Evolutionary conservation across 2,329 filamentous ascomycete species (phyloP).

Genomic region (Beauveria rudraprayagi): DNA sequence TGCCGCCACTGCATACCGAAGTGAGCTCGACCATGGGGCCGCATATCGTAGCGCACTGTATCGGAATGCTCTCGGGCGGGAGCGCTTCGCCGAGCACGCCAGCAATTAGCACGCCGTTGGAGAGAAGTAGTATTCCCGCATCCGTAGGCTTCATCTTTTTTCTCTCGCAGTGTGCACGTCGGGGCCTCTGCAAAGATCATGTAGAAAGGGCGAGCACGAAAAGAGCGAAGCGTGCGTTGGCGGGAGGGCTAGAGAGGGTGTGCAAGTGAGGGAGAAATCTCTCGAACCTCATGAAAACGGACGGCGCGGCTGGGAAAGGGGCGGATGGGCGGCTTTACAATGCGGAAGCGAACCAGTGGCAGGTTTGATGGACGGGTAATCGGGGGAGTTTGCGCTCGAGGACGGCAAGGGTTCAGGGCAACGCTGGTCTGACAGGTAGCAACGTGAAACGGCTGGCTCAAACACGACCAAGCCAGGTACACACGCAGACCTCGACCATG

Average conservation of each 20-base stretch:
- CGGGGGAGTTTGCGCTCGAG: background rate
- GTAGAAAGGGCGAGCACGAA: background rate
- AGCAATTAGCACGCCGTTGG: slow-evolving; percentile 20
- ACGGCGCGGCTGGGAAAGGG: background rate
- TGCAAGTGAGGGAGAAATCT: background rate
- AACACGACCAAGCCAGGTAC: slow-evolving; percentile 1
- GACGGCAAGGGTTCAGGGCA: background rate
- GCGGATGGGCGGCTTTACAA: background rate
- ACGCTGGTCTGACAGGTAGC: slow-evolving; percentile 7
- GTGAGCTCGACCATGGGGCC: slow-evolving; percentile 36
- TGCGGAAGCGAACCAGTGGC: background rate
- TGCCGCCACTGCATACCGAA: slow-evolving; percentile 23
- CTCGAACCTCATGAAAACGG: background rate
- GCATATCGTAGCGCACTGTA: slow-evolving; percentile 33
- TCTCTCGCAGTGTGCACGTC: background rate
- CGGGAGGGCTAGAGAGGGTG: background rate
- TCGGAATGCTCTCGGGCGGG: slow-evolving; percentile 28
- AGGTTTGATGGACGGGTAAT: background rate
- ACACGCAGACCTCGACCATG: background rate
- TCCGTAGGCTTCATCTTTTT: slow-evolving; percentile 21
- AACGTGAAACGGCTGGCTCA: slow-evolving; percentile 10
- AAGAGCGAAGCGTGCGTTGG: background rate
- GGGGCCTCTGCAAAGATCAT: background rate
- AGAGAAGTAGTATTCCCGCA: slow-evolving; percentile 20
- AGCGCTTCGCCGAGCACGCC: slow-evolving; percentile 24